Base-by-base conservation (phyloP, 805 yeast genomes). In the Monosporozyma unispora region DNA sequence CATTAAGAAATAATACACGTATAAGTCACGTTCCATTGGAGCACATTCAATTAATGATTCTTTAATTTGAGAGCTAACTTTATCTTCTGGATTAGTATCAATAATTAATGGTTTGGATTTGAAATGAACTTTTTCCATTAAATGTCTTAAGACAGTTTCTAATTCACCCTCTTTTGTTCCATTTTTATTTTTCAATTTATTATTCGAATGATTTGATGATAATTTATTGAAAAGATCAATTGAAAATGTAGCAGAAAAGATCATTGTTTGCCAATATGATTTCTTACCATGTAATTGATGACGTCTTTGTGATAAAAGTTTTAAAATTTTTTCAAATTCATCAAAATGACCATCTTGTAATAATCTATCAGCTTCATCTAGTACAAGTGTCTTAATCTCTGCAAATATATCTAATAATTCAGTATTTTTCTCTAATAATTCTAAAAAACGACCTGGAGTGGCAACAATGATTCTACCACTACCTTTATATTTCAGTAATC, bases 311-410 rank as follows among this genome's bases (percentile, higher is more conserved):
- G 69, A 68, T 50, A 93, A 66, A 14, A 84, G 65, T 49, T 84
- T 87, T 52, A 91, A 69, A 51, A 87, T 84, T 59, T 81, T 84
- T 57, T 84, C 95, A 54, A 93, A 78, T 64, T 93, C 99, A 52
- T 87, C 95, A 63, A 91, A 93, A 68, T 90, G 98, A 2, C 98
- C 97, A 61, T 90, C 96, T 67, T 91, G 96, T 47, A 93, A 73
- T 54, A 93, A 70, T 66, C 99, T 75, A 71, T 93, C 99, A 11
- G 99, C 99, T 67, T 93, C 99, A 72, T 93, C 99, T 29, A 91
- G 72, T 0, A 90, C 96, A 22, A 81, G 60, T 2, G 75, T 66
- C 28, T 78, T 75, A 19, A 77, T 63, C 23, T 69, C 60, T 18
- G 72, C 63, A 52, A 81, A 66, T 59, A 72, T 62, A 27, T 66